Base-by-base conservation (phyloP, 2,329 filamentous ascomycete species). In the Ceratocystis alfenasii region DNA sequence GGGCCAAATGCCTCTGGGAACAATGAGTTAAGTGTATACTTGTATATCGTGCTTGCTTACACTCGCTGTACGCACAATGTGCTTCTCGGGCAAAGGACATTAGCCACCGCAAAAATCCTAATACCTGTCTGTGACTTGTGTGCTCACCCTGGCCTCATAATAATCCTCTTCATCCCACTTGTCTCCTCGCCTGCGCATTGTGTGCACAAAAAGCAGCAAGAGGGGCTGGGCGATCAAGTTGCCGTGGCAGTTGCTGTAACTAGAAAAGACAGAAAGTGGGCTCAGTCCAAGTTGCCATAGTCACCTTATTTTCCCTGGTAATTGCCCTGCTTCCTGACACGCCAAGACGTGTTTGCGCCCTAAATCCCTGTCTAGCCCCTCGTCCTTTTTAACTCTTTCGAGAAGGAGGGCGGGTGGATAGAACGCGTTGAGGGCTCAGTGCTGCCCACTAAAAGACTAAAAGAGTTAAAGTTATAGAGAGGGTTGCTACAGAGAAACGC, bases 381-480 rank as follows among this genome's bases (percentile, higher is more conserved):
- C 12, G 17, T 48, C 20, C 50, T 30, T 20, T 59, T 59, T 59
- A 59, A 59, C 55, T 59, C 55, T 59, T 59, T 59, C 15, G 12
- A 59, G 55, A 59, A 59, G 48, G 48, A 53, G 20, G 20, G 8
- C 22, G 10, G 10, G n/a, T 53, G 20, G 25, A 25, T 5, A 53
- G 20, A 25, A 53, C 48, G 48, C 48, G 48, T 53, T 53, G 48
- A 53, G 10, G 20, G 20, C 15, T 53, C 20, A 20, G n/a, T 4
- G 53, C 6, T 17, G 22, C 5, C 53, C 53, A 28, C 53, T 15
- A 20, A 20, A 33, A 17, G 55, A 15, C 55, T 3, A 59, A 59
- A 59, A 59, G 55, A 59, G 55, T 59, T 59, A 59, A 36, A 59
- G 55, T 33, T 59, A n/a, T 20, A 59, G 55, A 59, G 17, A 28